These are phyloP conservation scores for Scutellospora calospora DNA, from an alignment of 371 early-diverging fungal species.

Conservation along the genomic window DNA sequence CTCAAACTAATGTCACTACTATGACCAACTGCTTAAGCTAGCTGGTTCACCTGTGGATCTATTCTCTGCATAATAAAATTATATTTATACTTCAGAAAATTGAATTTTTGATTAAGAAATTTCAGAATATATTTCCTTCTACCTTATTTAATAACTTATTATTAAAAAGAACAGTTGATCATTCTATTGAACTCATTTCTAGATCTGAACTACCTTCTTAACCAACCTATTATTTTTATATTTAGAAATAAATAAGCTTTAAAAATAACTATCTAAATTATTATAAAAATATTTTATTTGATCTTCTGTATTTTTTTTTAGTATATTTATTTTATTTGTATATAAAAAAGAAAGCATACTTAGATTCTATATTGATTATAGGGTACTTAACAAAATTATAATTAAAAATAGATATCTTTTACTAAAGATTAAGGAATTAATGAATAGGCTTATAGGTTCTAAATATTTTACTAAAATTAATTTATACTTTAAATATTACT, in stretches of 20 bases:
- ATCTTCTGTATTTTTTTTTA: too few species aligned
- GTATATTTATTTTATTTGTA: constrained; percentile 66
- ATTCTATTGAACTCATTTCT: constrained; percentile 47
- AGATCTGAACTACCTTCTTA: constrained; percentile 44
- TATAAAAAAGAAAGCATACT: constrained; percentile 64
- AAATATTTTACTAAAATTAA: too few species aligned
- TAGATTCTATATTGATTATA: too few species aligned
- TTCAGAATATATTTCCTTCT: constrained; percentile 40
- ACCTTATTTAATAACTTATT: too few species aligned
- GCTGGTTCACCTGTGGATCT: too few species aligned
- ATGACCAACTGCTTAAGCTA: too few species aligned
- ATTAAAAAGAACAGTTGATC: constrained; percentile 42
- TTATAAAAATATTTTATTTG: too few species aligned
- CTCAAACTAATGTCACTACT: too few species aligned
- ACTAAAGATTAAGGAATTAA: constrained; percentile 50
- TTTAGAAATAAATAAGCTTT: too few species aligned
- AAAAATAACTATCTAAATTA: too few species aligned
- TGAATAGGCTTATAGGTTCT: constrained; percentile 53
- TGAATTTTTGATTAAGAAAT: neutral
- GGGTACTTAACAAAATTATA: constrained; percentile 58
- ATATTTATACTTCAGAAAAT: neutral
- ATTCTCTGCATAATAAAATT: neutral
- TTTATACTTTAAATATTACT: too few species aligned
- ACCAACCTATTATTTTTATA: constrained; percentile 53
- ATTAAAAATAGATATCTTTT: constrained; percentile 55